Conservation (phyloP, 1,139 yeast species). For the Saccharomyces hybrid region DNA sequence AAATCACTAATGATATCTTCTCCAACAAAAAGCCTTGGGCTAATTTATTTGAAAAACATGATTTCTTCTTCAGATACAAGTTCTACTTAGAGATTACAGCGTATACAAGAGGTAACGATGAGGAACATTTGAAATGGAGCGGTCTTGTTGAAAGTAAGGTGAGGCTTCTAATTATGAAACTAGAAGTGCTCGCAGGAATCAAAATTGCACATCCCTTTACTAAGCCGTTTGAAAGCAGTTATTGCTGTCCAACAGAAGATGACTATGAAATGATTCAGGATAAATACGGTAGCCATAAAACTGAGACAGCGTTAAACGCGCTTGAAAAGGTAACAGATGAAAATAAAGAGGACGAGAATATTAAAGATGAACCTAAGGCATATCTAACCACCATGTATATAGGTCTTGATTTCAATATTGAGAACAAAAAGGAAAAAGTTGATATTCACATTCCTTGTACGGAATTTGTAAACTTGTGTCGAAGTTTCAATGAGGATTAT, state of each 20-base stretch:
- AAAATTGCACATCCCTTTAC: slow-evolving; percentile 85
- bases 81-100: slow-evolving; percentile 80
- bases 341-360: slow-evolving; percentile 29
- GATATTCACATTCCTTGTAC: slow-evolving; percentile 90
- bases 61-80: slow-evolving; percentile 74
- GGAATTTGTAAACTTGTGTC: slow-evolving; percentile 75
- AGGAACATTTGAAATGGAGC: slow-evolving; percentile 81
- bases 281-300: slow-evolving; percentile 44
- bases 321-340: slow-evolving; percentile 32
- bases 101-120: slow-evolving; percentile 60
- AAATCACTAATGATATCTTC: slow-evolving; percentile 58
- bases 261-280: slow-evolving; percentile 49
- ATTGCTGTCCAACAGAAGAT: slow-evolving; percentile 45
- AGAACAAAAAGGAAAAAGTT: slow-evolving; percentile 48
- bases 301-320: slow-evolving; percentile 35
- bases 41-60: slow-evolving; percentile 67
- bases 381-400: slow-evolving; percentile 72
- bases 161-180: slow-evolving; percentile 69
- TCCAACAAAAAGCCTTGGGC: slow-evolving; percentile 62
- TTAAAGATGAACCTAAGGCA: slow-evolving; percentile 36
- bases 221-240: slow-evolving; percentile 59
- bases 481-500: slow-evolving; percentile 60
- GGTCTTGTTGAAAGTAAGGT: slow-evolving; percentile 89
- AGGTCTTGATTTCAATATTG: slow-evolving; percentile 64
- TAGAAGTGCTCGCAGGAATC: slow-evolving; percentile 69